Base-by-base conservation (phyloP, 139 green algal species). In the Chlorella sp. region DNA sequence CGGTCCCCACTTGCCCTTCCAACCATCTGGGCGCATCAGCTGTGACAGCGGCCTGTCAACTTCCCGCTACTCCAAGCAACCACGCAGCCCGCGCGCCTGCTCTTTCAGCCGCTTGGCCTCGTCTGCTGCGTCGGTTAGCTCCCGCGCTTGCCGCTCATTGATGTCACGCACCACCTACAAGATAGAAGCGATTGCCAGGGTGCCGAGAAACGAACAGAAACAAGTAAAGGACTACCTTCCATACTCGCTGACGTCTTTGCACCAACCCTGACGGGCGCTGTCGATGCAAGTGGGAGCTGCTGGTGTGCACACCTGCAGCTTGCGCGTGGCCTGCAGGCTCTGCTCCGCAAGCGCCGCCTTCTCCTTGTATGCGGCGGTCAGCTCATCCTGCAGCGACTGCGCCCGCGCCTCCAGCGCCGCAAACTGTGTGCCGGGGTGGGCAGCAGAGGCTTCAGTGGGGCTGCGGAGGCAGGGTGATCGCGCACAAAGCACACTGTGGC, bases 361-460 rank as follows among this genome's bases (percentile, higher is more conserved):
- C 24, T 92, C 87, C 65, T 90, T 92, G 85, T 92, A 90, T 1
- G 85, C 80, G 43, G 80, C 80, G 1, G 87, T 84, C 41, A 93
- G 76, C 40, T 94, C 89, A 65, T 90, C 79, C 34, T 88, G 68
- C 41, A 93, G 67, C 64, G 86, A 62, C 38, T 83, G 64, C 8
- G 78, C 74, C 54, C 74, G 44, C 34, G 62, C 80, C 76, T 89
- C 64, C 62, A 84, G 32, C 3, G 82, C 87, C 11, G 80, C 80
- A 34, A 81, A 80, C 87, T 90, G 87, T 24, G 43, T 1, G 43
- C 5, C 11, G n/a, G 48, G 11, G 46, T 11, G 46, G 68, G n/a
- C 19, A 34, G 68, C 4, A 38, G 4, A 3, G 24, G 70, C 17
- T 2, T 0, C 4, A 8, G 17, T 1, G 20, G 48, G 38, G 40